Evolutionary conservation across 306 rosid species (phyloP), one percentile per base, ranked within the genome.

Genomic region (Vigna radiata): DNA sequence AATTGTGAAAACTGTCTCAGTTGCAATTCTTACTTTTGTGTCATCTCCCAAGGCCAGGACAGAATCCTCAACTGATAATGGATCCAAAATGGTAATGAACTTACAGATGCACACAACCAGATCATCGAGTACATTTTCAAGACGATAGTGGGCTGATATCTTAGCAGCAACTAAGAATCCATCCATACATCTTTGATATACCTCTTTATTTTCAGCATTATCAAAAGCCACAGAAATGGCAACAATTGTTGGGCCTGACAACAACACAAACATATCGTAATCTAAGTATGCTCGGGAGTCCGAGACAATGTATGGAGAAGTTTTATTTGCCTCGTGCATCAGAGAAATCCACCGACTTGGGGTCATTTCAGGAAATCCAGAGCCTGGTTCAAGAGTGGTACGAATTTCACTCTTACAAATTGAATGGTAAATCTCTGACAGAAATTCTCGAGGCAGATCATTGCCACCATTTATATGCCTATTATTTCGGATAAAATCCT

Each of bases 171-270:
- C 96, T 55, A 89, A 82, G 81, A 90, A 93, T 83, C 96, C 98
- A 84, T 93, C 88, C 23, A 88, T 84, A 76, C 98, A 93, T 33
- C 93, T 88, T 83, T 89, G 94, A 85, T 82, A 88, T 43, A 89
- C 87, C 73, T 89, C 98, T 75, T 90, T 94, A 58, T 86, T 90
- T 75, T 93, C 96, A 58, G 91, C 93, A 63, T 90, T 90, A 86
- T 90, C 96, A 89, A 93, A 89, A 23, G 90, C 93, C 80, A 93
- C 98, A 77, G 98, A 93, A 75, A 93, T 86, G 17, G 96, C 94
- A 75, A 96, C 96, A 86, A 93, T 89, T 54, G 98, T 87, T 53
- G 96, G 94, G 79, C 96, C 98, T 2, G 96, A 91, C 90, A 89
- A 84, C 60, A 88, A 73, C 59, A 91, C 85, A 81, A 93, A 90